Percentiles rank a stretch among this genome's conserved stretches.
phyloP scores from a whole-genome alignment of 352 stramenopile genomes.

The Phytophthora hybrid region DNA sequence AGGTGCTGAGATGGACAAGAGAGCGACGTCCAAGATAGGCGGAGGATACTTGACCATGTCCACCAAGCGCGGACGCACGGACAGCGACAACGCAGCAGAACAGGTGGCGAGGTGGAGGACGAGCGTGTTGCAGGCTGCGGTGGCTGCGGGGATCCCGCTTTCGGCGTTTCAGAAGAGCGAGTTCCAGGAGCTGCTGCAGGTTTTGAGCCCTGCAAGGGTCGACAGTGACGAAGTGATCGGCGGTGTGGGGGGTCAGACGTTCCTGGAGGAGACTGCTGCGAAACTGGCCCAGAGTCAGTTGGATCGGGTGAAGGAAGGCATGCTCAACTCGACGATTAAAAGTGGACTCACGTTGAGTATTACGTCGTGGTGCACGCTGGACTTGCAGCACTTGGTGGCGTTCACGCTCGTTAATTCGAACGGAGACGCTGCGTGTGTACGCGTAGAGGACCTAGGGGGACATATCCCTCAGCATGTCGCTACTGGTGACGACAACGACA shows the following conservation, averaged over 20 bases:
- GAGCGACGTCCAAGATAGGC: slow-evolving; percentile 5
- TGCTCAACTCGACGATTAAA: slow-evolving; percentile 86
- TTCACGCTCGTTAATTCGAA: slow-evolving; percentile 86
- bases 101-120: slow-evolving; percentile 31
- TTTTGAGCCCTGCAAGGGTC: slow-evolving; percentile 24
- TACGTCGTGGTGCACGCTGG: slow-evolving; percentile 70
- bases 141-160: slow-evolving; percentile 49
- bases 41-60: slow-evolving; percentile 13
- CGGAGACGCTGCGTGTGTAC: slow-evolving; percentile 74
- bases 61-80: slow-evolving; percentile 28
- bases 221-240: slow-evolving; percentile 24
- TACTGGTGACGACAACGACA: slow-evolving; percentile 7
- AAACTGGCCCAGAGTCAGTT: slow-evolving; percentile 61
- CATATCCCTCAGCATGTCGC: slow-evolving; percentile 40
- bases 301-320: slow-evolving; percentile 83
- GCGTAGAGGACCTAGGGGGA: slow-evolving; percentile 61
- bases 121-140: slow-evolving; percentile 43
- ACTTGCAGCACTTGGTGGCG: slow-evolving; percentile 72
- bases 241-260: slow-evolving; percentile 38
- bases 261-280: slow-evolving; percentile 49
- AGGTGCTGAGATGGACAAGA: slow-evolving; percentile 9
- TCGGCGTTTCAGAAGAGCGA: slow-evolving; percentile 51
- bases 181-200: slow-evolving; percentile 53
- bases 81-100: slow-evolving; percentile 15
- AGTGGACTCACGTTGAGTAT: slow-evolving; percentile 80